Conservation (phyloP, 1,284 basidiomycete species). For the Ceratobasidium sp. region DNA sequence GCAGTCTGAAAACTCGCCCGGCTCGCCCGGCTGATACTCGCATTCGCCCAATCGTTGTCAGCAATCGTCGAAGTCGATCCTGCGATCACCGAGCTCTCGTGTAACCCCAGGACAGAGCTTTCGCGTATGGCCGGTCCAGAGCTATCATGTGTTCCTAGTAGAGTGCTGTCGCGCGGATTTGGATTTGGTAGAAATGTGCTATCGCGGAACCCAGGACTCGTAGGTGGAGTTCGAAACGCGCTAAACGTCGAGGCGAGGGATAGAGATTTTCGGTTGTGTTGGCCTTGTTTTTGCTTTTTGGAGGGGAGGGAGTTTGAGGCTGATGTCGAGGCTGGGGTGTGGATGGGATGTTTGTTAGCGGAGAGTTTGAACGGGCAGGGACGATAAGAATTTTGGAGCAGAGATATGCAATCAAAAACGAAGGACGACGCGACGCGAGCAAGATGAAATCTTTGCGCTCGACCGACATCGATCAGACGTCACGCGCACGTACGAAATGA, state of each 20-base stretch:
- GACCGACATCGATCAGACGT: constrained; percentile 16
- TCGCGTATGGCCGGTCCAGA: background rate
- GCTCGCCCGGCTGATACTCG: background rate
- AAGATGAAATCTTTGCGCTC: background rate
- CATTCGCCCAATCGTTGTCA: constrained; percentile 8
- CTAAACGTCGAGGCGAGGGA: constrained; percentile 39
- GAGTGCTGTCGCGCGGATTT: background rate
- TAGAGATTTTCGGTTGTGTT: constrained; percentile 19
- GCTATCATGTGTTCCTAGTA: too few relatives aligned
- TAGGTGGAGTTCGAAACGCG: constrained; percentile 9
- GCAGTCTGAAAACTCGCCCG: background rate
- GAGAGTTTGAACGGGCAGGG: background rate
- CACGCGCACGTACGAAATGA: background rate
- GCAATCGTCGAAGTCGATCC: background rate
- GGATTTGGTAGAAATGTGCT: too few relatives aligned
- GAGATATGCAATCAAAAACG: constrained; percentile 4
- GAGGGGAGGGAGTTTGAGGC: constrained; percentile 1
- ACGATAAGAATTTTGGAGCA: background rate
- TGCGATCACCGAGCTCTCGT: background rate
- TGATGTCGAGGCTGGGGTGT: constrained; percentile 9
- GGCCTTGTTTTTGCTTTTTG: constrained; percentile 1
- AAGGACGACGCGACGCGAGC: background rate
- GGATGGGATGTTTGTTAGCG: background rate
- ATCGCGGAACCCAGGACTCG: too few relatives aligned
- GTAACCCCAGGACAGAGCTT: constrained; percentile 4